Evolutionary conservation across 1,284 basidiomycete species (phyloP).

Genomic region (Ganoderma boninense): DNA sequence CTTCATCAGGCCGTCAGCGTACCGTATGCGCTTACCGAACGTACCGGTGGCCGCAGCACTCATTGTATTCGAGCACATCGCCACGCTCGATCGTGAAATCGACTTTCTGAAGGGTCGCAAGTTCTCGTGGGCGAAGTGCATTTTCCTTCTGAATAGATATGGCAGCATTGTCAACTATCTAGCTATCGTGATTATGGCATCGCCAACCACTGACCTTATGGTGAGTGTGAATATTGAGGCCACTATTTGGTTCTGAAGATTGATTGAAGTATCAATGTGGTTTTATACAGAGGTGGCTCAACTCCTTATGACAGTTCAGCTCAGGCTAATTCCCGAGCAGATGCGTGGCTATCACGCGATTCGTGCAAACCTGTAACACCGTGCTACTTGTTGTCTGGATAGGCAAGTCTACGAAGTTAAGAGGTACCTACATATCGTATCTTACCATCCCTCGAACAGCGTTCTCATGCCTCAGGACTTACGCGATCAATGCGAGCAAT

Average conservation of each 20-base stretch:
- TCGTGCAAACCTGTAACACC: background rate
- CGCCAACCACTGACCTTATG: background rate
- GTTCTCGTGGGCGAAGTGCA: background rate
- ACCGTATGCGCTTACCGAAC: background rate
- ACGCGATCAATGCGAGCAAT: background rate
- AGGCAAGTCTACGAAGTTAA: background rate
- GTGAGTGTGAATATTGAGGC: background rate
- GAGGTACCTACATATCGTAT: background rate
- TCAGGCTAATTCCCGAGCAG: background rate
- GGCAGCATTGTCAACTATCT: background rate
- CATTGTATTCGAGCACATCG: background rate
- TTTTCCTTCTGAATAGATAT: conserved; percentile 9
- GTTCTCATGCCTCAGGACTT: background rate
- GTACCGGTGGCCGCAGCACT: background rate
- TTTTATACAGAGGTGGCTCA: background rate
- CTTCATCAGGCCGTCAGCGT: too few species aligned
- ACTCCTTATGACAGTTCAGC: background rate
- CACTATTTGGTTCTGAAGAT: background rate
- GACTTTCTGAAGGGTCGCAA: background rate
- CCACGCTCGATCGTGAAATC: conserved; percentile 4
- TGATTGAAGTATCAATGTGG: background rate
- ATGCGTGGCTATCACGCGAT: background rate
- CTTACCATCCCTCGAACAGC: background rate
- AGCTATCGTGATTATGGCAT: background rate
- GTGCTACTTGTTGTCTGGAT: background rate